Conservation (phyloP, 2,329 filamentous ascomycete genomes). For the Alternaria sp. region DNA sequence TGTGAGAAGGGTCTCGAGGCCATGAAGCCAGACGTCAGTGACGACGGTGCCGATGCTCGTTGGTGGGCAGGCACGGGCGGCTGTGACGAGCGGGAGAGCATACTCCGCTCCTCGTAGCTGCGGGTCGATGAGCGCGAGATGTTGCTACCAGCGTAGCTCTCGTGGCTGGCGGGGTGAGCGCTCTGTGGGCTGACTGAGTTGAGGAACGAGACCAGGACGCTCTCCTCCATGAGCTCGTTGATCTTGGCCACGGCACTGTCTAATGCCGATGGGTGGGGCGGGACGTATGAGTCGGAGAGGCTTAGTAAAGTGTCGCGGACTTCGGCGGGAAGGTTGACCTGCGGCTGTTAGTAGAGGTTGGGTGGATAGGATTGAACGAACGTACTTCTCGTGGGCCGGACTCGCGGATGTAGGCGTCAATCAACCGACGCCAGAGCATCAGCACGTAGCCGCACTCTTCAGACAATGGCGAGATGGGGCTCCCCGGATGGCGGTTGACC, state of each 20-base stretch:
- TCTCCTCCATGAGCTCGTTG: slow-evolving; percentile 97
- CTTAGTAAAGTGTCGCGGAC: slow-evolving; percentile 82
- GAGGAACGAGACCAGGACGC: slow-evolving; percentile 88
- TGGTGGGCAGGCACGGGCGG: slow-evolving; percentile 42
- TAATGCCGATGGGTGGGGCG: slow-evolving; percentile 75
- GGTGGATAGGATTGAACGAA: neutral
- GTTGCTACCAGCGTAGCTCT: slow-evolving; percentile 51
- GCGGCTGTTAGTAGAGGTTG: slow-evolving; percentile 24
- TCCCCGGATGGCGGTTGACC: slow-evolving; percentile 57
- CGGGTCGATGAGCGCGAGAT: slow-evolving; percentile 47
- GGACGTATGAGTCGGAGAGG: slow-evolving; percentile 64
- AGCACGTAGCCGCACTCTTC: slow-evolving; percentile 72
- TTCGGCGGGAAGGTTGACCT: slow-evolving; percentile 77
- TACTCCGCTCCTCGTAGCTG: slow-evolving; percentile 50
- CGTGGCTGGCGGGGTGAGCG: slow-evolving; percentile 51
- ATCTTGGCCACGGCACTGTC: slow-evolving; percentile 86
- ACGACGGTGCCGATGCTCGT: slow-evolving; percentile 49
- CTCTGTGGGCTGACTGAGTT: slow-evolving; percentile 66
- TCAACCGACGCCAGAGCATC: slow-evolving; percentile 83
- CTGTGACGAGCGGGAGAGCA: slow-evolving; percentile 37
- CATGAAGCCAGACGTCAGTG: slow-evolving; percentile 47
- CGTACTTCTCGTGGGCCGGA: slow-evolving; percentile 47
- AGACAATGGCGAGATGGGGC: slow-evolving; percentile 58
- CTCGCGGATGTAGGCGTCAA: slow-evolving; percentile 80
- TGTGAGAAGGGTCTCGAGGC: slow-evolving; percentile 44